Conservation (phyloP, 1,139 yeast genomes). For the Candida neerlandica region DNA sequence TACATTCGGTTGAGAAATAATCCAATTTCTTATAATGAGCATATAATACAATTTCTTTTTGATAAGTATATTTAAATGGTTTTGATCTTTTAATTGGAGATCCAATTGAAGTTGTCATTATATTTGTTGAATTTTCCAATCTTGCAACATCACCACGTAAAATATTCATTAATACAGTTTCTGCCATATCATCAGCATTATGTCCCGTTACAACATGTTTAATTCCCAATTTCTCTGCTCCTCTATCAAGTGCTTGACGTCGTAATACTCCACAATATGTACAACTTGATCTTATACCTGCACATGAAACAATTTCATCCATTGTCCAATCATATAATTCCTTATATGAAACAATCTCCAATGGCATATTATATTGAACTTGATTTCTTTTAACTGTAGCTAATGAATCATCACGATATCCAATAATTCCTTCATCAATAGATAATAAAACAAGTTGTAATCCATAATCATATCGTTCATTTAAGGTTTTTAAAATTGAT, state of each 20-base stretch:
- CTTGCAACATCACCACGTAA: conserved; percentile 96
- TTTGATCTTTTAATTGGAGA: conserved; percentile 88
- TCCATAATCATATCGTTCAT: conserved; percentile 87
- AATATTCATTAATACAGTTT: conserved; percentile 92
- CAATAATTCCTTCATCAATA: conserved; percentile 96
- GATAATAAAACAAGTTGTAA: conserved; percentile 78
- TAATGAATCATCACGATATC: conserved; percentile 94
- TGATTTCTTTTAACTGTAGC: conserved; percentile 96
- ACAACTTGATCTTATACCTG: conserved; percentile 92
- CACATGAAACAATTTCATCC: conserved; percentile 96
- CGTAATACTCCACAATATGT: conserved; percentile 98
- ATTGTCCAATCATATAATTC: conserved; percentile 95
- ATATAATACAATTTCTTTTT: conserved; percentile 94
- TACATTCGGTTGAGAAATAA: conserved; percentile 95
- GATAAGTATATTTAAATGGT: conserved; percentile 94
- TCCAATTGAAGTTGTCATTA: conserved; percentile 77
- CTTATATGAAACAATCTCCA: conserved; percentile 86
- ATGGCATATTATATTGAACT: conserved; percentile 81
- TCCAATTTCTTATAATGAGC: conserved; percentile 96
- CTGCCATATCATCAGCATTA: conserved; percentile 99
- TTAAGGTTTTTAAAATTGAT: conserved; percentile 78
- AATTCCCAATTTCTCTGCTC: conserved; percentile 87
- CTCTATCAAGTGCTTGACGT: conserved; percentile 94
- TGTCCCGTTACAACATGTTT: conserved; percentile 97
- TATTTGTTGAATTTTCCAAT: conserved; percentile 85